These are phyloP conservation scores for Heimioporus sp. DNA, from an alignment of 768 basidiomycete species.

Conservation along the genomic window DNA sequence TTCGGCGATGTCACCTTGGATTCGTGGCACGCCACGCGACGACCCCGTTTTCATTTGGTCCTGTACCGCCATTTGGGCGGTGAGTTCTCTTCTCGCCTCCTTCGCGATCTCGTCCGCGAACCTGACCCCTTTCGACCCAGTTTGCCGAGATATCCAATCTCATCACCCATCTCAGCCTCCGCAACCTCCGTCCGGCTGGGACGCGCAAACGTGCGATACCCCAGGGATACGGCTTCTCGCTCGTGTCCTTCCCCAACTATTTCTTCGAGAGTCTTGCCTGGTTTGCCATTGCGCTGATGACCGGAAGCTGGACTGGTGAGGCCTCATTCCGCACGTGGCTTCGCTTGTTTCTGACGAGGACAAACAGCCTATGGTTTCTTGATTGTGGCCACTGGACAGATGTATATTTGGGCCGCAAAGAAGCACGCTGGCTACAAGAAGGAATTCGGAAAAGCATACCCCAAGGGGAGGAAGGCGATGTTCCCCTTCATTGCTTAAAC, in stretches of 20 bases:
- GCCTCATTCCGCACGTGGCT: slow-evolving; percentile 7
- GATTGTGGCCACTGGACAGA: slow-evolving; percentile 57
- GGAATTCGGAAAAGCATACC: slow-evolving; percentile 90
- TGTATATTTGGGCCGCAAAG: slow-evolving; percentile 87
- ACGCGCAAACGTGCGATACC: slow-evolving; percentile 83
- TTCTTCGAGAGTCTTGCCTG: slow-evolving; percentile 86
- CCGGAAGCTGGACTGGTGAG: slow-evolving; percentile 72
- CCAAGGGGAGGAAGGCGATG: slow-evolving; percentile 68
- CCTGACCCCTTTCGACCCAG: slow-evolving; percentile 38
- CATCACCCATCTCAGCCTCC: slow-evolving; percentile 76
- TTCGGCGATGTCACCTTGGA: slow-evolving; percentile 59
- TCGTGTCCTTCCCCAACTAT: slow-evolving; percentile 92
- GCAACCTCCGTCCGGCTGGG: slow-evolving; percentile 79
- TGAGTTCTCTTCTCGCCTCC: slow-evolving; percentile 39
- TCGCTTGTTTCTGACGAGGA: not conserved
- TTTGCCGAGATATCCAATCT: slow-evolving; percentile 86
- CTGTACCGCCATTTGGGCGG: slow-evolving; percentile 70
- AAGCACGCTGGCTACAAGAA: slow-evolving; percentile 90
- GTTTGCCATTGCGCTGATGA: slow-evolving; percentile 70
- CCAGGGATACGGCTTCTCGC: slow-evolving; percentile 85
- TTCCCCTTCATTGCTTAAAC: slow-evolving; percentile 55
- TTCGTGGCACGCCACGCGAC: slow-evolving; percentile 60
- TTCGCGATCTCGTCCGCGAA: not conserved
- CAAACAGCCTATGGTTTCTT: slow-evolving; percentile 64
- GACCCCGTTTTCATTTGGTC: slow-evolving; percentile 66